These are phyloP conservation scores for Ustilago trichophora DNA, from an alignment of 1,284 basidiomycete species.

Conservation along the genomic window DNA sequence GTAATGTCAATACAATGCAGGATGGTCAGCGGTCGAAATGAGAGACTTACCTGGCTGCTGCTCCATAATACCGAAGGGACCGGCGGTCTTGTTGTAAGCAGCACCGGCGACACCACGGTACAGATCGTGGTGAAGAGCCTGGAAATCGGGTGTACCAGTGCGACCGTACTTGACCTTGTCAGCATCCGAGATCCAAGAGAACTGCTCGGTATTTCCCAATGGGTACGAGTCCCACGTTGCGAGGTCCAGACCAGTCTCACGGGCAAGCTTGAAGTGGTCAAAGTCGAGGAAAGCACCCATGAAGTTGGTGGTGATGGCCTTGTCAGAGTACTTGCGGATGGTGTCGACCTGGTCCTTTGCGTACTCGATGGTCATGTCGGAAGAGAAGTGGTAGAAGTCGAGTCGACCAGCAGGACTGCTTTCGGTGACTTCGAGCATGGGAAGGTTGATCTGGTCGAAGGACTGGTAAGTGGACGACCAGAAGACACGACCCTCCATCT, in stretches of 20 bases:
- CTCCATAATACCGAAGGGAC: slow-evolving; percentile 49
- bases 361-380: slow-evolving; percentile 45
- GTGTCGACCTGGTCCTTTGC: slow-evolving; percentile 40
- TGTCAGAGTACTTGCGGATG: slow-evolving; percentile 37
- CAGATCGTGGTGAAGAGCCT: slow-evolving; percentile 39
- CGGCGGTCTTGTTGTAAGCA: slow-evolving; percentile 35
- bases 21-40: not conserved
- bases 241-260: slow-evolving; percentile 34
- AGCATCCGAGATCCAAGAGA: slow-evolving; percentile 31
- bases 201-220: slow-evolving; percentile 42
- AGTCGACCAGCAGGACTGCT: slow-evolving; percentile 46
- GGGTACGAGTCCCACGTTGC: slow-evolving; percentile 51
- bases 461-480: slow-evolving; percentile 43
- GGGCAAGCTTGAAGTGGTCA: slow-evolving; percentile 44
- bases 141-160: slow-evolving; percentile 42
- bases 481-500: slow-evolving; percentile 46
- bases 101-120: slow-evolving; percentile 45
- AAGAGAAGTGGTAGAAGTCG: slow-evolving; percentile 46
- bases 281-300: slow-evolving; percentile 47
- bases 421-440: slow-evolving; percentile 47
- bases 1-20: no score
- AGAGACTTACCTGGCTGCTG: slow-evolving; percentile 36
- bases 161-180: slow-evolving; percentile 43
- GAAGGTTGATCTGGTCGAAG: slow-evolving; percentile 40
- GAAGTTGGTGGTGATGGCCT: slow-evolving; percentile 51